Percentiles rank a stretch among this genome's conserved stretches.
These are phyloP conservation scores for Daldinia vernicosa DNA, from an alignment of 495 filamentous ascomycete species.

Conservation along the genomic window DNA sequence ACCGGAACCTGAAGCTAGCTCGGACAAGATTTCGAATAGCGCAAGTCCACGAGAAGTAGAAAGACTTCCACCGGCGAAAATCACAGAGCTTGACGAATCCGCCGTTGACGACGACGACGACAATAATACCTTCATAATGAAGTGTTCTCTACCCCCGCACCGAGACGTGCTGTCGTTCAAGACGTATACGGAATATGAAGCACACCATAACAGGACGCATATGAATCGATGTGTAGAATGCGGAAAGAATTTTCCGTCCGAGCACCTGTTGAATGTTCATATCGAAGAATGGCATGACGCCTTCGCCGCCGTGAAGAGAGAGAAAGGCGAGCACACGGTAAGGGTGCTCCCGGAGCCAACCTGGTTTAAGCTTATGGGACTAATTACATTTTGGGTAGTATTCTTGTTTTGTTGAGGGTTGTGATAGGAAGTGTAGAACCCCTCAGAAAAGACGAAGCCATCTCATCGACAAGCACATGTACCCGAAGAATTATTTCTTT, in stretches of 20 bases:
- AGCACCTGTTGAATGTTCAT: slow-evolving; percentile 78
- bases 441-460: slow-evolving; percentile 86
- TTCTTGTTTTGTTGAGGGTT: slow-evolving; percentile 87
- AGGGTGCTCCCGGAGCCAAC: slow-evolving; percentile 42
- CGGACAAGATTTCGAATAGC: slow-evolving; percentile 17
- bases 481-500: slow-evolving; percentile 92
- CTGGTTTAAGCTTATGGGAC: neutral
- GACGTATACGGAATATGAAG: slow-evolving; percentile 83
- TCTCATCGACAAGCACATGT: slow-evolving; percentile 93
- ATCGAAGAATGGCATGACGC: slow-evolving; percentile 94
- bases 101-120: slow-evolving; percentile 43
- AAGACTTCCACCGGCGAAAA: slow-evolving; percentile 48
- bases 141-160: slow-evolving; percentile 84
- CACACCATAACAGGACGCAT: slow-evolving; percentile 84
- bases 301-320: slow-evolving; percentile 72
- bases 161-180: slow-evolving; percentile 71
- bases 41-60: slow-evolving; percentile 26
- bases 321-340: slow-evolving; percentile 87
- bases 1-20: slow-evolving; percentile 29
- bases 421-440: slow-evolving; percentile 84
- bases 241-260: slow-evolving; percentile 77
- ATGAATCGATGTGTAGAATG: slow-evolving; percentile 86
- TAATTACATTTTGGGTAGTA: slow-evolving; percentile 62
- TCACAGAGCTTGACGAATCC: slow-evolving; percentile 54
- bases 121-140: slow-evolving; percentile 62